Conservation (phyloP, 2,329 filamentous ascomycete genomes). For the Nemania diffusa region DNA sequence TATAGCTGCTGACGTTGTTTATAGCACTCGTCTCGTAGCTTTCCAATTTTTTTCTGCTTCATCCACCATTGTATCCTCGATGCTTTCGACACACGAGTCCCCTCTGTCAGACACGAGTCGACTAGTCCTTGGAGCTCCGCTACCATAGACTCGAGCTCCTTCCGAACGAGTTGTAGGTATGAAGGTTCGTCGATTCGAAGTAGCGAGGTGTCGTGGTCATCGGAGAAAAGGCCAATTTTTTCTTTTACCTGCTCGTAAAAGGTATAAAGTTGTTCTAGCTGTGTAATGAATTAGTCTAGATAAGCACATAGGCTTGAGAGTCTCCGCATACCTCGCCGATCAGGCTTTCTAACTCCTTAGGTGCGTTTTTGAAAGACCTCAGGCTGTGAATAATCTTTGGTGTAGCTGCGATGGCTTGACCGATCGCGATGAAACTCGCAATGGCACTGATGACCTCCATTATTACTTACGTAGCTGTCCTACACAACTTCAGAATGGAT, state of each 20-base stretch:
- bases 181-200: conserved; percentile 14
- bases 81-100: not conserved
- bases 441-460: conserved; percentile 37
- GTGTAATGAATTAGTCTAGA: not conserved
- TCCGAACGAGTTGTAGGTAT: conserved; percentile 9
- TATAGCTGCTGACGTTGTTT: not conserved
- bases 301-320: no score
- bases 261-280: conserved; percentile 25
- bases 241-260: conserved; percentile 19
- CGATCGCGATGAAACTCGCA: conserved; percentile 40
- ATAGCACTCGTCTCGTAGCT: conserved; percentile 9
- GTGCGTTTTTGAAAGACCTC: conserved; percentile 18
- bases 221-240: conserved; percentile 25
- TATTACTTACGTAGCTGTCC: not conserved
- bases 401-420: conserved; percentile 31
- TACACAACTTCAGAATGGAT: no score
- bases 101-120: not conserved
- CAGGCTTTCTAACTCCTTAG: conserved; percentile 26
- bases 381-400: conserved; percentile 32
- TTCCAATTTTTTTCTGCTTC: conserved; percentile 3
- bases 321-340: conserved; percentile 28
- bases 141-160: conserved; percentile 5
- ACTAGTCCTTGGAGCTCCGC: conserved; percentile 1
- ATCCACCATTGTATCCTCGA: conserved; percentile 23
- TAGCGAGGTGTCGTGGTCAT: not conserved